These are phyloP conservation scores for Alternaria viburni DNA, from an alignment of 2,329 filamentous ascomycete species.

Conservation along the genomic window DNA sequence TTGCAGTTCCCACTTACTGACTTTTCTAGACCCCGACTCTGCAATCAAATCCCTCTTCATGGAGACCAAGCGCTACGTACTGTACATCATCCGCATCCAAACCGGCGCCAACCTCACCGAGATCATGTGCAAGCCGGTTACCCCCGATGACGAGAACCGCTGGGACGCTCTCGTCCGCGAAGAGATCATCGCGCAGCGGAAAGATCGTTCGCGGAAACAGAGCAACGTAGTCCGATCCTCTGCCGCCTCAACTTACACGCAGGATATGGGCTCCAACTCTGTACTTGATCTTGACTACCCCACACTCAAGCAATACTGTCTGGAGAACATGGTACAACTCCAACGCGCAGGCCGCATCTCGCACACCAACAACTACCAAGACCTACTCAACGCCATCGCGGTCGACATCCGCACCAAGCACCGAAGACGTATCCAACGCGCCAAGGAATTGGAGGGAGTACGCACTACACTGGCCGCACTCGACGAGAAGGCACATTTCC, in stretches of 20 bases:
- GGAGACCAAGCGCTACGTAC: conserved; percentile 95
- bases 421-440: conserved; percentile 85
- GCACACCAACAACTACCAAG: conserved; percentile 89
- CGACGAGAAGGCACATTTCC: conserved; percentile 85
- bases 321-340: conserved; percentile 91
- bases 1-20: conserved; percentile 26
- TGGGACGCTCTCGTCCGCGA: conserved; percentile 84
- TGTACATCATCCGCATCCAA: conserved; percentile 98
- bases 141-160: conserved; percentile 83
- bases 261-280: conserved; percentile 52
- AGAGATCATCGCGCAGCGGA: conserved; percentile 65
- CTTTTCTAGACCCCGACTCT: conserved; percentile 77
- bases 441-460: conserved; percentile 87
- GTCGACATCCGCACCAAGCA: conserved; percentile 98
- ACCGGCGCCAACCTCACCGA: conserved; percentile 91
- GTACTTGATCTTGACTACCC: conserved; percentile 92
- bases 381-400: conserved; percentile 96
- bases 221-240: conserved; percentile 68
- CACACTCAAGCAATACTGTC: conserved; percentile 87
- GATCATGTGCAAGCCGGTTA: conserved; percentile 89
- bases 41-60: conserved; percentile 93
- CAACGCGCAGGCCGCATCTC: conserved; percentile 88
- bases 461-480: conserved; percentile 76
- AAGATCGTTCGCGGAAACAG: conserved; percentile 58
- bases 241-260: conserved; percentile 82